Conservation (phyloP, 129 eudicot genomes). For the Rutidosis leptorrhynchoides region DNA sequence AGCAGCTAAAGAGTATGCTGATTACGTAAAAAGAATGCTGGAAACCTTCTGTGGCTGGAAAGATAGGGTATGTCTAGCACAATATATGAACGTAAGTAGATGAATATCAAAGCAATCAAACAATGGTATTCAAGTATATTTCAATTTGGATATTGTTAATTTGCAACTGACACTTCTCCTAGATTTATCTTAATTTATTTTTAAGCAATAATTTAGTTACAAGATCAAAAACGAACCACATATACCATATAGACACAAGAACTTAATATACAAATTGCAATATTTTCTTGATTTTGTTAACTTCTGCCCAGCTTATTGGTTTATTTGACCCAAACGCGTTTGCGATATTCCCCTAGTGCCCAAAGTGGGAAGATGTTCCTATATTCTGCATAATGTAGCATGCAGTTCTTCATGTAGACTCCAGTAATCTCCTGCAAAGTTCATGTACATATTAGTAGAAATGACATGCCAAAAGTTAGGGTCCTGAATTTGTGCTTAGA, state of each 20-base stretch:
- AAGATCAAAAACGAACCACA: background rate
- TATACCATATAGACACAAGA: background rate
- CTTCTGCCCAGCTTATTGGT: slow-evolving; percentile 10
- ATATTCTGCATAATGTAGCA: slow-evolving; percentile 40
- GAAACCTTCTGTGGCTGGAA: slow-evolving; percentile 16
- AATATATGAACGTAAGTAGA: background rate
- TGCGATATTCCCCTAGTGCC: slow-evolving; percentile 53
- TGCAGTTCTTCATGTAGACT: slow-evolving; percentile 48
- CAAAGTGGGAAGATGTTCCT: slow-evolving; percentile 46
- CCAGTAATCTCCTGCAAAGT: slow-evolving; percentile 37
- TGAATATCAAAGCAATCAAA: slow-evolving; percentile 14
- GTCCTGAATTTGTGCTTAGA: background rate
- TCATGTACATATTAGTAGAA: background rate
- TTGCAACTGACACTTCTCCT: background rate
- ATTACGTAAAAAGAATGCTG: slow-evolving; percentile 28
- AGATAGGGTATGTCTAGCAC: background rate
- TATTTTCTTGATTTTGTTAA: slow-evolving; percentile 5
- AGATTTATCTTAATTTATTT: background rate
- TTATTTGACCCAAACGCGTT: slow-evolving; percentile 36
- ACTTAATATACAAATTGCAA: background rate
- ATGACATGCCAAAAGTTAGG: background rate
- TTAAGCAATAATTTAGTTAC: background rate
- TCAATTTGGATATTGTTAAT: too few species aligned
- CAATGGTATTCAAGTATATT: background rate
- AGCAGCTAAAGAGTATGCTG: slow-evolving; percentile 49